A percentile compares a stretch with the other conserved stretches of the same genome.
phyloP scores from a whole-genome alignment of 306 rosid species.

The Myrica gale region DNA sequence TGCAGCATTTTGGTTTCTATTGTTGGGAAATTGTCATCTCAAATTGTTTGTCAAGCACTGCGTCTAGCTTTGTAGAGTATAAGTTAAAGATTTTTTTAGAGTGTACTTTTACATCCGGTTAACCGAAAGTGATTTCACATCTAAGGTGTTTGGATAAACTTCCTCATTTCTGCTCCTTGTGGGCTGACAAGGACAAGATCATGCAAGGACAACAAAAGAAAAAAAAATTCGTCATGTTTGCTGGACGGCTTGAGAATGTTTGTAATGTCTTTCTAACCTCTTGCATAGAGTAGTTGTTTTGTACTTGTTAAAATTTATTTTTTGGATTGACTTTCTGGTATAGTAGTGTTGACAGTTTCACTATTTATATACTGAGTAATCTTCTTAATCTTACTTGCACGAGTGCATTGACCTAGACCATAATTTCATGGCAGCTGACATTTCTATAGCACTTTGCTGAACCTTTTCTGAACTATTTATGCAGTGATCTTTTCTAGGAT shows the following conservation, averaged over 20 bases:
- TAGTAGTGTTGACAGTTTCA: neutral
- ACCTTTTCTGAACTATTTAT: conserved; percentile 27
- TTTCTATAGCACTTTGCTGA: neutral
- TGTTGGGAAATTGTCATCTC: neutral
- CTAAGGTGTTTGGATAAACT: neutral
- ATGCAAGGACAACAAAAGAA: neutral
- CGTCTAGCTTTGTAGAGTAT: neutral
- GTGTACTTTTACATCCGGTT: neutral
- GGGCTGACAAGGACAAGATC: neutral
- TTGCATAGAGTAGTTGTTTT: neutral
- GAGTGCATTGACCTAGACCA: neutral
- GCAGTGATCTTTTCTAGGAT: conserved; percentile 76
- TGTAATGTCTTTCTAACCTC: neutral
- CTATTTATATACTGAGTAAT: neutral
- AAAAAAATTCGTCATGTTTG: neutral
- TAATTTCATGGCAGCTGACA: neutral
- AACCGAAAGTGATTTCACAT: neutral
- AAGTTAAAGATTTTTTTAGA: neutral
- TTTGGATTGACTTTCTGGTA: neutral
- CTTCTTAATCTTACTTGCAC: neutral
- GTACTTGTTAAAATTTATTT: neutral
- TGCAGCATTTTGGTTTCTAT: conserved; percentile 5
- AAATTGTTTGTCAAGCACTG: neutral
- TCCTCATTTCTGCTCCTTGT: neutral
- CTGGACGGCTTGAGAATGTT: neutral